Evolutionary conservation across 2,329 filamentous ascomycete species (phyloP), one percentile per base, ranked within the genome.

Genomic region (Botrytis aclada): DNA sequence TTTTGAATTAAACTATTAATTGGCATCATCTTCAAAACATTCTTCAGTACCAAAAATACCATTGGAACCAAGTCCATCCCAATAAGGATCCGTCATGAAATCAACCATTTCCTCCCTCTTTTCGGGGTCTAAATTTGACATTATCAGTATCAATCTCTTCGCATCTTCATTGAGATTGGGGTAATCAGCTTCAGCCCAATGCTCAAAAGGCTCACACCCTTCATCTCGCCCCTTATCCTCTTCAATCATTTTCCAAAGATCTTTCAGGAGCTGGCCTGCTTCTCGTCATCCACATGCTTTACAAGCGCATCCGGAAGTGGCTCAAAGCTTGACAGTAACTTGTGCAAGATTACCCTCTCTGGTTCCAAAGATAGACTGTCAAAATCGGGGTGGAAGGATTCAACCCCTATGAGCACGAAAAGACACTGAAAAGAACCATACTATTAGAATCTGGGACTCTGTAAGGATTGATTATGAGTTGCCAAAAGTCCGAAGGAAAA

Each of bases 121-220:
- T 58, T 70, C 75, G 64, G 77, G 79, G 77, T 79, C 76, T 58
- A 80, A 78, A 69, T 80, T 78, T 62, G 74, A 79, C 78, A 80
- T 80, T 73, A 70, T 80, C 37, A 75, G 76, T 74, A 80, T 80
- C 70, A 80, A 73, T 70, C 74, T 78, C 75, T 80, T 78, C 76
- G 75, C 73, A 71, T 80, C 76, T 34, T 71, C 58, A 69, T 78
- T 73, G 71, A 81, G 77, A 74, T 81, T 80, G 58, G 79, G 79
- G 75, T 78, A 80, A 58, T 63, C 70, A 69, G 79, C 76, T 70
- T 79, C 74, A 56, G 76, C 76, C 79, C 76, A 80, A 69, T 76
- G 70, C 69, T 78, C 73, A 72, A 81, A 80, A 71, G 58, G 12
- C 43, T 73, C 64, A 39, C 69, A 73, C 69, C 74, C 74, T 75